Percentiles rank a stretch among this genome's conserved stretches.
Evolutionary conservation across 2,329 filamentous ascomycete species (phyloP).

Genomic region (Ascochyta lentis): DNA sequence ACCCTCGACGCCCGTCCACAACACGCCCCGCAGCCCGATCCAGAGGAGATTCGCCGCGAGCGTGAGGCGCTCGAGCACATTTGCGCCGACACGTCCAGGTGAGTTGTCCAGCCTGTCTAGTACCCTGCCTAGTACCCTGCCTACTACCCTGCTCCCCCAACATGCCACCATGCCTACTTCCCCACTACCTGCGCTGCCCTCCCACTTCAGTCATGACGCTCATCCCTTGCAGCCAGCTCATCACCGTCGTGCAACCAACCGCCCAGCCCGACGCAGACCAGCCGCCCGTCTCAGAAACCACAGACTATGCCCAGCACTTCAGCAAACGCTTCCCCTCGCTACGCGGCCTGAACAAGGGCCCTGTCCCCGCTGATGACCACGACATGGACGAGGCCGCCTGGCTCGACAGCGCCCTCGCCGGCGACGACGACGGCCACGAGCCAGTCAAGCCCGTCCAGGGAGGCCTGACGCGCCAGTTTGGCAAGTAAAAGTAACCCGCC

Average conservation of each 20-base stretch:
- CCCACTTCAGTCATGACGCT: constrained; percentile 8
- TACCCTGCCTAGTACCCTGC: no score
- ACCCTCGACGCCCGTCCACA: constrained; percentile 36
- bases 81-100: constrained; percentile 54
- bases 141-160: neutral
- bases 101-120: constrained; percentile 43
- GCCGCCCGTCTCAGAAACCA: constrained; percentile 41
- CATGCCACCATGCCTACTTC: neutral
- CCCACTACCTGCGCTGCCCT: neutral
- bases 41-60: constrained; percentile 57
- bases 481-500: constrained; percentile 25
- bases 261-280: constrained; percentile 41
- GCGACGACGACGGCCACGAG: constrained; percentile 36
- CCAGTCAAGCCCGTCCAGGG: constrained; percentile 42
- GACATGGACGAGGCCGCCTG: constrained; percentile 47
- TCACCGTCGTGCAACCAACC: constrained; percentile 56
- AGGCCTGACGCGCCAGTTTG: constrained; percentile 48
- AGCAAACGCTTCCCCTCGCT: constrained; percentile 50
- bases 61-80: constrained; percentile 58
- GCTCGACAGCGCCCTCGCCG: constrained; percentile 42
- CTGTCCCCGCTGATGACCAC: constrained; percentile 27
- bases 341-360: constrained; percentile 28
- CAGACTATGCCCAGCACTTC: constrained; percentile 52
- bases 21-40: constrained; percentile 52
- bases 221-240: constrained; percentile 55